Conservation (phyloP, 305 asterid genomes). For the Petunia hybrid region DNA sequence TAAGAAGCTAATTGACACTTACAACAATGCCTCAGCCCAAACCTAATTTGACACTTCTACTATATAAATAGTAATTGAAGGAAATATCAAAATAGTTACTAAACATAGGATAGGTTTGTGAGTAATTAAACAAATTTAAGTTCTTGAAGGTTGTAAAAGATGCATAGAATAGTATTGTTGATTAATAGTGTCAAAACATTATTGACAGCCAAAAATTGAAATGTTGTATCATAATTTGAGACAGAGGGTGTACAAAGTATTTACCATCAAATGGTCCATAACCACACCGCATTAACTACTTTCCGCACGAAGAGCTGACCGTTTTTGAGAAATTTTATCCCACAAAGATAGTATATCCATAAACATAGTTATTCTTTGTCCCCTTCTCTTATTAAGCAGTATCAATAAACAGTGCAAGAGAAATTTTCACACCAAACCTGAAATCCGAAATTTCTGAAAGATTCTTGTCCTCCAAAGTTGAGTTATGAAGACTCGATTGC, state of each 20-base stretch:
- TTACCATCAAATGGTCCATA: background rate
- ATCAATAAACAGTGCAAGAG: slow-evolving; percentile 8
- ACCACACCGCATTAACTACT: background rate
- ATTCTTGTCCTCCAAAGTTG: slow-evolving; percentile 62
- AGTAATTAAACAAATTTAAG: background rate
- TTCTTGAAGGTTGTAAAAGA: background rate
- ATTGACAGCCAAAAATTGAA: background rate
- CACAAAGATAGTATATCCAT: slow-evolving; percentile 5
- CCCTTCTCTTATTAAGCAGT: background rate
- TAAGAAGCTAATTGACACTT: background rate
- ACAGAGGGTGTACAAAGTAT: background rate
- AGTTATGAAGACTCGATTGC: slow-evolving; percentile 66
- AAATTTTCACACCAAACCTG: slow-evolving; percentile 38
- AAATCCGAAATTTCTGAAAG: slow-evolving; percentile 66
- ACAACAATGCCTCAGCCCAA: too few species aligned
- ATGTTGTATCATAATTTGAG: background rate
- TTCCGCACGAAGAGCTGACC: background rate
- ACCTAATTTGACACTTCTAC: background rate
- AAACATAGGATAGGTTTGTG: background rate
- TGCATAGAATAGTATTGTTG: background rate
- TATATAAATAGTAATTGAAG: background rate
- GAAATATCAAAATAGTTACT: background rate
- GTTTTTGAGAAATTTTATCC: background rate
- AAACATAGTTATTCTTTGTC: slow-evolving; percentile 4
- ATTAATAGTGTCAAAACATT: background rate